phyloP scores from a whole-genome alignment of 257 asterid species.

The Plectranthus barbatus region DNA sequence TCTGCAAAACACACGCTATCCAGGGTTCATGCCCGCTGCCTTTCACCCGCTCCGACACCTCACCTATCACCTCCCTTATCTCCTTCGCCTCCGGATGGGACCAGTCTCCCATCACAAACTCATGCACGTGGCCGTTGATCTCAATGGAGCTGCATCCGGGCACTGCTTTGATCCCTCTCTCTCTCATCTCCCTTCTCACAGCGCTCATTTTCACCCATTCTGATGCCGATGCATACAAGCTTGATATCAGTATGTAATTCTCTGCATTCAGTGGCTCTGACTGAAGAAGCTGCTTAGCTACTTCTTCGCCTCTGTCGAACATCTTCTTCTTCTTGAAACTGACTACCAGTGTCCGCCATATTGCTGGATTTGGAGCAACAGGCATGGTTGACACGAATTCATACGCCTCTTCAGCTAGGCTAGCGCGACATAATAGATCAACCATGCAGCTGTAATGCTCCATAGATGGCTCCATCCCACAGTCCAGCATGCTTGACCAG shows the following conservation, averaged over 20 bases:
- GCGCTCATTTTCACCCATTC: constrained; percentile 59
- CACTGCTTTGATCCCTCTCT: constrained; percentile 39
- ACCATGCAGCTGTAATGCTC: constrained; percentile 77
- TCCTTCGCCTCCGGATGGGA: constrained; percentile 51
- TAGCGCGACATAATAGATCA: constrained; percentile 49
- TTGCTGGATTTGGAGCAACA: constrained; percentile 44
- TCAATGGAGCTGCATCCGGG: constrained; percentile 65
- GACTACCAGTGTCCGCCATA: constrained; percentile 52
- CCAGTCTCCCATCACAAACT: constrained; percentile 52
- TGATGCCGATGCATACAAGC: constrained; percentile 43
- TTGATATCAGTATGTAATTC: constrained; percentile 52
- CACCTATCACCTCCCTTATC: constrained; percentile 28
- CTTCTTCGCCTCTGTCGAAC: constrained; percentile 38
- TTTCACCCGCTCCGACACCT: constrained; percentile 38
- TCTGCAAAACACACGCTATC: constrained; percentile 40
- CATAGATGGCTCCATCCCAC: constrained; percentile 58
- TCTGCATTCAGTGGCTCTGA: constrained; percentile 62
- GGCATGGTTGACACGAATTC: constrained; percentile 43
- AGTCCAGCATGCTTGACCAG: constrained; percentile 47
- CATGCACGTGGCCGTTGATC: constrained; percentile 49
- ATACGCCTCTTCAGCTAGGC: constrained; percentile 41
- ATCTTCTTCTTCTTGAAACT: constrained; percentile 47
- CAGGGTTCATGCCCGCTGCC: constrained; percentile 53
- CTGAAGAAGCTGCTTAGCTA: constrained; percentile 40
- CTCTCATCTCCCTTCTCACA: constrained; percentile 51